Evolutionary conservation across 2,329 filamentous ascomycete genomes (phyloP), one percentile per base, ranked within the genome.

Genomic region (Ceratocystis harringtonii): DNA sequence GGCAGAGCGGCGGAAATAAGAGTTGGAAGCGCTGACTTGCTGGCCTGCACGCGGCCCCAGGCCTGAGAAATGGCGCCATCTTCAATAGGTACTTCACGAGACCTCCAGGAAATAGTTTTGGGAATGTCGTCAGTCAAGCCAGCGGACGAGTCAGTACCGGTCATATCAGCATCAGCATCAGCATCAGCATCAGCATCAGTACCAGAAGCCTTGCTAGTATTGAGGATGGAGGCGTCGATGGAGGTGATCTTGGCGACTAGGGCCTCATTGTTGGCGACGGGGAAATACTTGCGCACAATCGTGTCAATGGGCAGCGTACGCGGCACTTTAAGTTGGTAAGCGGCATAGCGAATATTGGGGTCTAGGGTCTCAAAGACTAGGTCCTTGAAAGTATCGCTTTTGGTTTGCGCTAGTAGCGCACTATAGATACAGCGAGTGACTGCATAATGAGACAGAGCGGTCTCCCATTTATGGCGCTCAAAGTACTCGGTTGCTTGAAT

Each of bases 21-120:
- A 6, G 78, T 76, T 2, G 75, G 73, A 52, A 86, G 72, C 6
- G 74, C 76, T 57, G 80, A 77, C 52, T 67, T 67, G 60, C 64
- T 64, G 36, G 66, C 25, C 6, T 65, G 66, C 3, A 94, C 86
- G 22, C 86, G 80, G 8, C 85, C 89, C 72, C 96, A 83, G 5
- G 91, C 88, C 69, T 92, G 83, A 0, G 92, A 90, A 70, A 97
- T 96, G 62, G 90, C 87, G 30, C 92, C 92, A 75, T 99, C 92
- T 71, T 96, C 92, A 63, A 99, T 88, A 69, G 87, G 86, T 17
- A 96, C 92, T 68, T 87, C 87, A 52, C 92, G 84, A 8, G 85
- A 87, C 69, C 94, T 85, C 94, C 94, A 99, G 3, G 82, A 86
- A 66, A 99, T 86, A 8, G 85, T 88, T 70, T 86, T 86, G 0